A percentile compares a stretch with the other conserved stretches of the same genome.
These are phyloP conservation scores for Phaeoacremonium minimum DNA, from an alignment of 2,329 filamentous ascomycete genomes.

Conservation along the genomic window DNA sequence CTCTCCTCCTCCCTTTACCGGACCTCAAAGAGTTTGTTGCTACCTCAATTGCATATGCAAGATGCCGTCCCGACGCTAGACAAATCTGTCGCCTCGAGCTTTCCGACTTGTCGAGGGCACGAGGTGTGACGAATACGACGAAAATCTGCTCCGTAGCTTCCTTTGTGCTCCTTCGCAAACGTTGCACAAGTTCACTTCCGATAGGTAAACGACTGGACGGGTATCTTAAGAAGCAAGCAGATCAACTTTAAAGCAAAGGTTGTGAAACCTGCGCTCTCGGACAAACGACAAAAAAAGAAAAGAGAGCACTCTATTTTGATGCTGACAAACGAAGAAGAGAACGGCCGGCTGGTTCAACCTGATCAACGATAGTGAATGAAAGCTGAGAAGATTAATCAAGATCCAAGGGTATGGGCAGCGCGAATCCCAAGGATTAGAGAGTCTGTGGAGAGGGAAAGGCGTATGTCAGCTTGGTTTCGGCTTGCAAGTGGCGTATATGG, in stretches of 20 bases:
- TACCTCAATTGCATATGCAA: slow-evolving; percentile 17
- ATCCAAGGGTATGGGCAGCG: not conserved
- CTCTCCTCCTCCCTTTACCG: slow-evolving; percentile 4
- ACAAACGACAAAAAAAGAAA: too few species aligned
- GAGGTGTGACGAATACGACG: slow-evolving; percentile 8
- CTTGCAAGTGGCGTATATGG: too few species aligned
- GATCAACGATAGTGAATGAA: slow-evolving; percentile 5
- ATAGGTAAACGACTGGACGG: slow-evolving; percentile 5
- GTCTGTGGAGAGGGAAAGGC: not conserved
- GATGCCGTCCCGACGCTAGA: slow-evolving; percentile 3
- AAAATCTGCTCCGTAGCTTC: slow-evolving; percentile 1
- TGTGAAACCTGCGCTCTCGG: slow-evolving; percentile 17
- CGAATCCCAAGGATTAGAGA: not conserved
- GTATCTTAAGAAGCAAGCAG: slow-evolving; percentile 11
- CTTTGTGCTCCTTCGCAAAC: not conserved
- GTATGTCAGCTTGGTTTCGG: not conserved
- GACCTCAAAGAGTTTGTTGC: slow-evolving; percentile 5
- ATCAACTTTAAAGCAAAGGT: slow-evolving; percentile 14
- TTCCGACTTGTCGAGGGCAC: slow-evolving; percentile 1
- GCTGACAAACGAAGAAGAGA: not conserved
- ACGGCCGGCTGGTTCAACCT: too few species aligned
- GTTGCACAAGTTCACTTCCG: slow-evolving; percentile 4
- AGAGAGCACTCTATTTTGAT: slow-evolving; percentile 1
- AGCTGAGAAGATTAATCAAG: not conserved
- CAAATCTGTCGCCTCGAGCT: slow-evolving; percentile 6